Conservation (phyloP, 1,284 basidiomycete genomes). For the Peniophora sp. region DNA sequence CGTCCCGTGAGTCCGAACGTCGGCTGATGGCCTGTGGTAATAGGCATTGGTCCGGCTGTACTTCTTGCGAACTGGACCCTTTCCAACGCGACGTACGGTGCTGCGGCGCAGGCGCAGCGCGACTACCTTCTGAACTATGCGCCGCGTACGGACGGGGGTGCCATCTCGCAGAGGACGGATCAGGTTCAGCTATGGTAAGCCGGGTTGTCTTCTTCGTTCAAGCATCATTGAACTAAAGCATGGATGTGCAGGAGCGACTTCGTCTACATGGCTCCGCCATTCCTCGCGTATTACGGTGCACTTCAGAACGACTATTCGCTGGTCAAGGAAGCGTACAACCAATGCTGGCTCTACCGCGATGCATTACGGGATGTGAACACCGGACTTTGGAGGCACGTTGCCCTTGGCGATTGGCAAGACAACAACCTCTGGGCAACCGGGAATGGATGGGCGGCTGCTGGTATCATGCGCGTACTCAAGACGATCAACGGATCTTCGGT, state of each 20-base stretch:
- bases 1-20: not conserved
- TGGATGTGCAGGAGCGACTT: conserved; percentile 17
- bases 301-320: conserved; percentile 18
- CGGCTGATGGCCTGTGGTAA: not conserved
- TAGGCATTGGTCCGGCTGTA: conserved; percentile 7
- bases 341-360: conserved; percentile 20
- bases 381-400: conserved; percentile 23
- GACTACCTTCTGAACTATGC: conserved; percentile 11
- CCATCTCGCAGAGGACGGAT: conserved; percentile 16
- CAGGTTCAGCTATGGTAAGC: conserved; percentile 18
- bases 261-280: conserved; percentile 33
- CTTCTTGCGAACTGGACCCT: conserved; percentile 9
- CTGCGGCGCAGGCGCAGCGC: conserved; percentile 6
- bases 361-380: conserved; percentile 10
- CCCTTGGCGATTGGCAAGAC: conserved; percentile 17
- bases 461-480: conserved; percentile 30
- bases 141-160: conserved; percentile 12
- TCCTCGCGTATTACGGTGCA: conserved; percentile 26
- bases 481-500: conserved; percentile 22
- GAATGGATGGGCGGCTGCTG: conserved; percentile 34
- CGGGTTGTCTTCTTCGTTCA: not conserved
- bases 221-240: not conserved
- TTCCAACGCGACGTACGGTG: conserved; percentile 1
- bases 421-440: conserved; percentile 26
- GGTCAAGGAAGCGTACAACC: conserved; percentile 19